A percentile compares a stretch with the other conserved stretches of the same genome.
phyloP scores from a whole-genome alignment of 768 basidiomycete genomes.

The Candolleomyces aberdarensis region DNA sequence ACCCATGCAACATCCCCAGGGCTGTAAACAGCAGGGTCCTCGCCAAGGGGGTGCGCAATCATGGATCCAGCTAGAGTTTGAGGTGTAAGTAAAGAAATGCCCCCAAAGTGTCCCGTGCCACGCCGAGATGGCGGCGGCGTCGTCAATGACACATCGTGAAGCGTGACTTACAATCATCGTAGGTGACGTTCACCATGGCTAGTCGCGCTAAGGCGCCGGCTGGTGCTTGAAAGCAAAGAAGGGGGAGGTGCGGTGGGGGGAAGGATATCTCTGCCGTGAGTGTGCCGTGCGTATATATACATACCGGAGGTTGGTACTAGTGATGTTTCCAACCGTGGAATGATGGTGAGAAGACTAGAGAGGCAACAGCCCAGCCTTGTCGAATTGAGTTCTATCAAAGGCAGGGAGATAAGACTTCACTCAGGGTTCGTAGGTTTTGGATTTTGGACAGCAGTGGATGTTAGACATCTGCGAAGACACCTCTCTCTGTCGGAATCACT shows the following conservation, averaged over 20 bases:
- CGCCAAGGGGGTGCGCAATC: background rate
- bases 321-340: background rate
- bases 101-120: no score
- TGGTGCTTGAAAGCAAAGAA: background rate
- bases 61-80: constrained; percentile 4
- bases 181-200: constrained; percentile 30
- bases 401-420: background rate
- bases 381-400: background rate
- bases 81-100: no score
- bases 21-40: constrained; percentile 30
- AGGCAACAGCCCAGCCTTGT: background rate
- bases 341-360: constrained; percentile 2
- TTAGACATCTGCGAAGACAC: no score
- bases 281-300: background rate
- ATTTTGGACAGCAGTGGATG: no score
- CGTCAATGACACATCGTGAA: background rate
- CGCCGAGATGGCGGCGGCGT: no score
- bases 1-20: constrained; percentile 54
- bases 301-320: background rate
- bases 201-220: background rate
- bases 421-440: background rate
- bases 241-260: background rate
- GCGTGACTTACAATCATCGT: constrained; percentile 23
- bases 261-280: background rate
- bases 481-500: no score